Evolutionary conservation across 2,329 filamentous ascomycete species (phyloP), one percentile per base, ranked within the genome.

Genomic region (Tympanopsis confertula): DNA sequence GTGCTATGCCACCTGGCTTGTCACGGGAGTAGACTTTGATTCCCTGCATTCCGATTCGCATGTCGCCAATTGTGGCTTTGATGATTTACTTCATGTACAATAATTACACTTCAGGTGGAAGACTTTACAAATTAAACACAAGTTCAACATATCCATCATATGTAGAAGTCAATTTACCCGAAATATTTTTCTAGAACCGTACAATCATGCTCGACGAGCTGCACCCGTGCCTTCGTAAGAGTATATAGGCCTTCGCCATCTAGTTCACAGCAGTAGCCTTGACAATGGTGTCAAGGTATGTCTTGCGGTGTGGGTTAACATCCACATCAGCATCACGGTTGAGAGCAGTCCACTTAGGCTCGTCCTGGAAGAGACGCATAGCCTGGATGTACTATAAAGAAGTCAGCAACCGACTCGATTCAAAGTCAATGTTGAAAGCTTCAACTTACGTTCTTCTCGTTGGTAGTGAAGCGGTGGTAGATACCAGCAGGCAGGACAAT

Each of bases 381-480:
- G 91, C 91, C 55, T 93, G 85, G 47, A 94, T 86, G 54, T 89
- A 95, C 88, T 95, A 48, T 35, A 38, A 35, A 7, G 18, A 19
- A 35, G 39, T 37, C 38, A 45, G 36, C n/a, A 14, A 20, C 26
- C 18, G 15, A 30, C 22, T 10, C 35, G 38, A 17, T 18, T 33
- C 30, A 33, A 17, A 28, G 24, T 5, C 5, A 28, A n/a, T 12
- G 13, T 36, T 32, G 39, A 24, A 26, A 20, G 24, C 24, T 28
- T 18, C 7, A 17, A 33, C 30, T 63, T 59, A 94, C 88, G 56
- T 98, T 94, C 43, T 80, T 74, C 54, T 82, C 78, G 59, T 95
- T 88, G 0, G 88, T 96, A 5, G 91, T 98, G 55, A 98, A 98
- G 4, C 91, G 80, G 63, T 98, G 91, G 60, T 95, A 98, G 43